phyloP scores from a whole-genome alignment of 163 green algal genomes.

The Picocystis sp. region DNA sequence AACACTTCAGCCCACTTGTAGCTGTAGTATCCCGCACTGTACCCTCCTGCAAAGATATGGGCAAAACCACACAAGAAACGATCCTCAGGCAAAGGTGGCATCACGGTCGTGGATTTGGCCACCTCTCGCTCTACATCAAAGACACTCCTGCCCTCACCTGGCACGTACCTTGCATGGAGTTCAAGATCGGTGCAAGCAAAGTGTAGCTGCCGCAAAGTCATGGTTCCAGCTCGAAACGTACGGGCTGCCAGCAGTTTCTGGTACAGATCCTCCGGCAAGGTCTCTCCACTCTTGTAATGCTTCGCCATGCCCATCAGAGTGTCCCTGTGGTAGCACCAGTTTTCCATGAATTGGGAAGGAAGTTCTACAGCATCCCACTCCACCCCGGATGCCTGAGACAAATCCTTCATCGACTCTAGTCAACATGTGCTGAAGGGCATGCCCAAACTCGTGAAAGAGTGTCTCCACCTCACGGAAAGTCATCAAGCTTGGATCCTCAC shows the following conservation, averaged over 20 bases:
- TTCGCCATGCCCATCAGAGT: conserved; percentile 76
- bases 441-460: conserved; percentile 85
- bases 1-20: conserved; percentile 90
- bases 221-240: conserved; percentile 39
- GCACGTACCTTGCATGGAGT: conserved; percentile 62
- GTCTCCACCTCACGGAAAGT: conserved; percentile 88
- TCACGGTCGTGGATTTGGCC: conserved; percentile 37
- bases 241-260: conserved; percentile 49
- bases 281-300: conserved; percentile 67
- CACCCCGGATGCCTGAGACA: conserved; percentile 69
- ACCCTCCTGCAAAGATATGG: conserved; percentile 90
- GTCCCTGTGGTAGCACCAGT: conserved; percentile 67
- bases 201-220: conserved; percentile 51
- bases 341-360: conserved; percentile 93
- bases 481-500: conserved; percentile 78
- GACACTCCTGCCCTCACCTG: conserved; percentile 15
- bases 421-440: conserved; percentile 81
- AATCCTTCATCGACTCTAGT: conserved; percentile 66
- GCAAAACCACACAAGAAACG: conserved; percentile 85
- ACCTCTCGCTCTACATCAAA: conserved; percentile 32
- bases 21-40: conserved; percentile 60
- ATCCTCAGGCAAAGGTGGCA: conserved; percentile 73
- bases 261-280: conserved; percentile 78
- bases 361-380: conserved; percentile 88
- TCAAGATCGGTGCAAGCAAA: conserved; percentile 78